Evolutionary conservation across 345 rosid species (phyloP), one percentile per base, ranked within the genome.

Genomic region (Limnanthes douglasii): DNA sequence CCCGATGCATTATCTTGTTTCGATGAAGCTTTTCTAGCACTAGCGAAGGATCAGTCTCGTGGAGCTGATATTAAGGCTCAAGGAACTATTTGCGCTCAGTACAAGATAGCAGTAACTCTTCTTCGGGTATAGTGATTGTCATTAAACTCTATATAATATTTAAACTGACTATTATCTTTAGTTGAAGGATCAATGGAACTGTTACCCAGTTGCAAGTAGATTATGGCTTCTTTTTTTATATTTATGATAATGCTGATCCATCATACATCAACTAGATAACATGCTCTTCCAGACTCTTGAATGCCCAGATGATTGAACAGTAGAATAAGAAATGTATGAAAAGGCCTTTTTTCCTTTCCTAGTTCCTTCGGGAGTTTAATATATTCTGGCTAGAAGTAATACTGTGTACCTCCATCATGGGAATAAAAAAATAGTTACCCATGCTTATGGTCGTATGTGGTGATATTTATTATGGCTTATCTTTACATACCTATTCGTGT

Each of bases 81-180:
- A 67, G 96, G 86, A 27, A 90, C 98, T 32, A 90, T 90, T 51
- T 80, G 84, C 66, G 96, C 94, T 36, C 98, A 80, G 59, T 90
- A 84, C 78, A 90, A 90, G 65, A 78, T 78, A 37, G 96, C 96
- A 3, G 96, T 84, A 20, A 84, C 82, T 33, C 82, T 90, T 56
- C 77, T 90, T 37, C 71, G 68, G 96, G 96, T 90, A 54, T 32
- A 0, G 8, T 30, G 11, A 12, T 42, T 40, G 5, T 17, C 34
- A n/a, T 17, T 15, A 6, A 43, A 12, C n/a, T 27, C 18, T 36
- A 21, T 27, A 29, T 37, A 16, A n/a, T 39, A 15, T 25, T n/a
- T 3, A 11, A 28, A 21, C 22, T 3, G 16, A 37, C 7, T 35
- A 3, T 18, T 40, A 15, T 34, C 18, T 34, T 5, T 0, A 45